Conservation (phyloP, 768 basidiomycete species). For the Grammothele lineata region DNA sequence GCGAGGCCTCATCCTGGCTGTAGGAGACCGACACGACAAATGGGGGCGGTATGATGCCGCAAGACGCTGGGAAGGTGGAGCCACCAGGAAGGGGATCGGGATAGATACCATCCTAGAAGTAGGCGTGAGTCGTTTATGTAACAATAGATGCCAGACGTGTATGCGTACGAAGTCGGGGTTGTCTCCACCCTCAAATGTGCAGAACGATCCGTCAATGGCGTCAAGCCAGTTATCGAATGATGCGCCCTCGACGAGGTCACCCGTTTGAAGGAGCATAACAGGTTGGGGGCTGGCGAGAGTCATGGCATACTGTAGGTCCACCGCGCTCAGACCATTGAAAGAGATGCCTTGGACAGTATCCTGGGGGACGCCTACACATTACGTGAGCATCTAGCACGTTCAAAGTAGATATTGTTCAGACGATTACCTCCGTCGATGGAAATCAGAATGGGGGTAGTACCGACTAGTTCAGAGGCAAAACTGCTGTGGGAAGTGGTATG, state of each 20-base stretch:
- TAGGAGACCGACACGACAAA: constrained; percentile 40
- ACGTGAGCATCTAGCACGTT: too few relatives aligned
- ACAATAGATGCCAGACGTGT: neutral
- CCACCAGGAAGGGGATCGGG: constrained; percentile 36
- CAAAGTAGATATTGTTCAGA: too few relatives aligned
- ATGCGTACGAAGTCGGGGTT: constrained; percentile 25
- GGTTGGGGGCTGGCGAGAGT: constrained; percentile 30
- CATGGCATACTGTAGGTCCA: constrained; percentile 70
- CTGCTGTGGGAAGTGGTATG: constrained; percentile 19
- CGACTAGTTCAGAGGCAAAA: constrained; percentile 37
- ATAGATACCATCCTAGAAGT: constrained; percentile 33
- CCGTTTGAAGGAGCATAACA: constrained; percentile 17
- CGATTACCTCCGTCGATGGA: constrained; percentile 33
- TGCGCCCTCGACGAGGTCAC: constrained; percentile 26
- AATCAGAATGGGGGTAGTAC: constrained; percentile 33
- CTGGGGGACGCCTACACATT: too few relatives aligned
- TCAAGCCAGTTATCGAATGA: constrained; percentile 44
- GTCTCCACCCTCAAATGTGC: constrained; percentile 42
- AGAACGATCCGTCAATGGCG: constrained; percentile 39
- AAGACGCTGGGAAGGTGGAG: constrained; percentile 32
- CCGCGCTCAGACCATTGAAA: constrained; percentile 61
- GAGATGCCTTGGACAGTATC: constrained; percentile 39
- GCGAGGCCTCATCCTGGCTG: constrained; percentile 29
- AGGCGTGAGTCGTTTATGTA: neutral
- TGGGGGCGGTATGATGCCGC: constrained; percentile 32